Base-by-base conservation (phyloP, 495 filamentous ascomycete genomes). In the Penicillium desertorum region DNA sequence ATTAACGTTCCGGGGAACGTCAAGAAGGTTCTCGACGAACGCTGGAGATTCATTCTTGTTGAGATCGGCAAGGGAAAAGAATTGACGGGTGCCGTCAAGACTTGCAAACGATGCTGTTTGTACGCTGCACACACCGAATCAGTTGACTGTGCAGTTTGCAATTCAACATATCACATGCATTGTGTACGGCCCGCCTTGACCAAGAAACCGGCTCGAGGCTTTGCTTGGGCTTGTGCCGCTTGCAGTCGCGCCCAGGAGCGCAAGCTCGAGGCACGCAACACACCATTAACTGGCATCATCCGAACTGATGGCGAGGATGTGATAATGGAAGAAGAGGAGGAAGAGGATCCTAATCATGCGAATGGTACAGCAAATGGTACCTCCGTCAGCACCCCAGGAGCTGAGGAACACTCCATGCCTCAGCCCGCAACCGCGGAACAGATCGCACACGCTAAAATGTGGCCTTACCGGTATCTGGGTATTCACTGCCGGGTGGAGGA, bases 401-500 rank as follows among this genome's bases (percentile, higher is more conserved):
- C 80, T 14, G 78, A 80, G 25, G 79, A 82, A 55, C 76, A 70
- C 23, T 69, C 72, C 45, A 79, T 73, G 54, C 82, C 74, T 64
- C 86, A 87, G 53, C 84, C 88, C 14, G 91, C 87, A 1, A 97
- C 92, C 2, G 85, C 87, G 46, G 95, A 96, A 67, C 95, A 98
- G 68, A 86, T 91, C 34, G 89, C 92, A 54, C 89, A 96, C 60
- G 91, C 92, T 37, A 90, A 87, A 62, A 82, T 96, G 73, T 99
- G 94, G 94, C 94, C 92, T 17, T 97, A 94, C 72, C 85, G 94
- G 53, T 99, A 99, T 66, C 75, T 98, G 16, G 94, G 94, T 2
- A 91, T 96, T 56, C 95, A 99, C 73, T 97, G 94, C 71, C 86
- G 90, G 55, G 89, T 95, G 11, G 94, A 99, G 74, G 94, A 99